These are phyloP conservation scores for Zygosaccharomyces bisporus DNA, from an alignment of 805 yeast genomes.

Conservation along the genomic window DNA sequence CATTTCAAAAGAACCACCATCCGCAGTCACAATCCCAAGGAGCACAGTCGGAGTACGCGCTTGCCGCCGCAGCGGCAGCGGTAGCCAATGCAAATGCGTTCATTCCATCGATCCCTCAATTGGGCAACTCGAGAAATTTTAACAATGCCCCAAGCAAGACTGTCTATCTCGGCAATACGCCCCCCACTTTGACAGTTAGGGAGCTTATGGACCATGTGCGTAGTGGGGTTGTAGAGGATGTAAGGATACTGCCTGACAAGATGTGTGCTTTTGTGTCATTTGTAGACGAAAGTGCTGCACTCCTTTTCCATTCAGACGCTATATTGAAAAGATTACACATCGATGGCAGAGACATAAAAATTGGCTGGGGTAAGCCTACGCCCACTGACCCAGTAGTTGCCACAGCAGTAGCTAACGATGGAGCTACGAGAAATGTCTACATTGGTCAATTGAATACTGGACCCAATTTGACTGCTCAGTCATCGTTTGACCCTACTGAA, in stretches of 20 bases:
- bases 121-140: conserved; percentile 33
- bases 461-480: conserved; percentile 15
- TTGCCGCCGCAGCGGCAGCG: conserved; percentile 24
- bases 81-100: conserved; percentile 26
- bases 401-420: conserved; percentile 73
- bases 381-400: conserved; percentile 71
- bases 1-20: conserved; percentile 7
- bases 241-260: conserved; percentile 74
- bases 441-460: conserved; percentile 73
- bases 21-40: conserved; percentile 2
- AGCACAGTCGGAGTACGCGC: conserved; percentile 7
- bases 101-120: conserved; percentile 17
- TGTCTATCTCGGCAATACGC: conserved; percentile 85
- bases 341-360: conserved; percentile 73
- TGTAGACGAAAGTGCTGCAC: conserved; percentile 81
- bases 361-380: conserved; percentile 90
- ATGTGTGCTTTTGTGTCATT: conserved; percentile 89
- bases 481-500: conserved; percentile 18
- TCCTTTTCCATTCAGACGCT: conserved; percentile 91
- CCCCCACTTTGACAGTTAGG: conserved; percentile 71
- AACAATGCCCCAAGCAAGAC: conserved; percentile 70
- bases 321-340: conserved; percentile 77
- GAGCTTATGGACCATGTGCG: conserved; percentile 87
- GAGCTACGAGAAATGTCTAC: conserved; percentile 92
- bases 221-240: conserved; percentile 81